phyloP scores from a whole-genome alignment of 495 filamentous ascomycete genomes.

The Neurospora sp. region DNA sequence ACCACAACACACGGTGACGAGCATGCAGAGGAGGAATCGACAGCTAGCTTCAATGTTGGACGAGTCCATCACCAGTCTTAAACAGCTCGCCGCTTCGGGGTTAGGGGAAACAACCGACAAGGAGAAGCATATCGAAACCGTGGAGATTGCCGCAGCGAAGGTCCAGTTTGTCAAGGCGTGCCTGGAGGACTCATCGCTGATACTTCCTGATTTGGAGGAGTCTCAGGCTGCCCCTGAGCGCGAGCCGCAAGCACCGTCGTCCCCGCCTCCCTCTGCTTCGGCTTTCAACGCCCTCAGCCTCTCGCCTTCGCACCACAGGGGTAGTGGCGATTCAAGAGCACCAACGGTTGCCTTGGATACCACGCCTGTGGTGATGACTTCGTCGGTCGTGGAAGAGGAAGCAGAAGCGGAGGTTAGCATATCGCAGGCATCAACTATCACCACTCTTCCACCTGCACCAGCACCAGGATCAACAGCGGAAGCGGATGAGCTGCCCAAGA shows the following conservation, averaged over 20 bases:
- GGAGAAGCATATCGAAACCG: conserved; percentile 29
- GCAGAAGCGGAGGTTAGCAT: not conserved
- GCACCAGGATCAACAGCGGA: conserved; percentile 1
- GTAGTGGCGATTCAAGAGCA: conserved; percentile 3
- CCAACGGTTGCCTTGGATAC: conserved; percentile 27
- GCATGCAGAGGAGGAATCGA: conserved; percentile 60
- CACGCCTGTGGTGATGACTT: conserved; percentile 21
- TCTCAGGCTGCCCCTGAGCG: conserved; percentile 1
- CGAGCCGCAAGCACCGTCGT: not conserved
- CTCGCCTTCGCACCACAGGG: conserved; percentile 14
- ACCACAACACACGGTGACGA: conserved; percentile 19
- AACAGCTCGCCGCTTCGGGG: conserved; percentile 32
- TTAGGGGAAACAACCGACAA: conserved; percentile 18
- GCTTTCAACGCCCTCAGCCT: not conserved
- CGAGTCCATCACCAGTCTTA: conserved; percentile 58
- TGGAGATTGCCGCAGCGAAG: conserved; percentile 59
- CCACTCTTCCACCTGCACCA: not conserved
- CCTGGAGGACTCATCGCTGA: conserved; percentile 54
- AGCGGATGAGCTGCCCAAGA: not conserved
- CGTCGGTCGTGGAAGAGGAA: conserved; percentile 17
- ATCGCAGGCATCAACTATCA: not conserved
- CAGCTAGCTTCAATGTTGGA: conserved; percentile 64
- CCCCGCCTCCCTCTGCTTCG: not conserved
- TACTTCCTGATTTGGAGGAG: conserved; percentile 39
- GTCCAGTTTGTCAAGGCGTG: conserved; percentile 71